Conservation (phyloP, 345 rosid genomes). For the Rhizophora apiculata region DNA sequence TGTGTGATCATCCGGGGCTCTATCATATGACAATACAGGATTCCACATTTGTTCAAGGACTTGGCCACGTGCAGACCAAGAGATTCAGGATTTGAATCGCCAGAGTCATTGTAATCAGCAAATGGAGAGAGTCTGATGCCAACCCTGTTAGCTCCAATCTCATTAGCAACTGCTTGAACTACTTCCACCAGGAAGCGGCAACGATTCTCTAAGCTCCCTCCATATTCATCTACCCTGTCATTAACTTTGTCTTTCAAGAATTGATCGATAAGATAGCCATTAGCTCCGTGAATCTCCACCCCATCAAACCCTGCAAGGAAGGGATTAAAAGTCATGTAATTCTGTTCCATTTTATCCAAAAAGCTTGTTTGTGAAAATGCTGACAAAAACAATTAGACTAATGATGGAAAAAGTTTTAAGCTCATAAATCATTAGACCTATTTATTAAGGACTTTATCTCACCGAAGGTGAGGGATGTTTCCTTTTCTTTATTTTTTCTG, state of each 20-base stretch:
- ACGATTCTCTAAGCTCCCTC: constrained; percentile 14
- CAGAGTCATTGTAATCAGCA: constrained; percentile 1
- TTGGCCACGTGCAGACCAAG: constrained; percentile 9
- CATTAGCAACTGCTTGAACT: constrained; percentile 13
- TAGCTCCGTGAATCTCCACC: constrained; percentile 31
- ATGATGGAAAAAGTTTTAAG: too few species aligned
- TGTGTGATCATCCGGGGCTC: constrained; percentile 40
- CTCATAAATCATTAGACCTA: too few species aligned
- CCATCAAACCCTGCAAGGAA: constrained; percentile 26
- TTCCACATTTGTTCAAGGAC: constrained; percentile 4
- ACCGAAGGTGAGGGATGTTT: too few species aligned
- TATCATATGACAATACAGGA: constrained; percentile 34
- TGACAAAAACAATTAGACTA: too few species aligned
- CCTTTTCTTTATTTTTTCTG: too few species aligned
- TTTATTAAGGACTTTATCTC: too few species aligned
- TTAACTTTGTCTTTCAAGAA: constrained; percentile 46
- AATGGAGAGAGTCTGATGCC: constrained; percentile 17
- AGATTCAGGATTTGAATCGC: constrained; percentile 11
- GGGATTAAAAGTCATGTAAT: background rate
- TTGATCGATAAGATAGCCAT: constrained; percentile 39
- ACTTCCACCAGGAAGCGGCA: constrained; percentile 11
- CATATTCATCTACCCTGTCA: constrained; percentile 36
- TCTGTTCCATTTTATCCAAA: too few species aligned
- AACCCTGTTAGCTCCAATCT: constrained; percentile 12
- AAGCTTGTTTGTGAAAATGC: too few species aligned